Evolutionary conservation across 2,329 filamentous ascomycete species (phyloP), one percentile per base, ranked within the genome.

Genomic region (Pleoardoris graminearum): DNA sequence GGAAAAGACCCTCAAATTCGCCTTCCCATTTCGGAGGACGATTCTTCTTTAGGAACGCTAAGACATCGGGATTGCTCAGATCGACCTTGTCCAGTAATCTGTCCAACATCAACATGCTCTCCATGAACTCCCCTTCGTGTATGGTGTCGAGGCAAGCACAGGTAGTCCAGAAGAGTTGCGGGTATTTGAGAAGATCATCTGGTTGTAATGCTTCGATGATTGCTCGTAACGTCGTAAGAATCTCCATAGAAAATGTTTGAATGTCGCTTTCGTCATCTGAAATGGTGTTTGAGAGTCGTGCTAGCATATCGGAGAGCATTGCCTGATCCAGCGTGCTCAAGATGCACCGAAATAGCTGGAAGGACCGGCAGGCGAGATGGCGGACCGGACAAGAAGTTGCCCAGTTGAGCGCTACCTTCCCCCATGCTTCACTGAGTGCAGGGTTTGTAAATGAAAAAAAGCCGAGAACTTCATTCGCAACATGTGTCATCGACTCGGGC

Each of bases 261-360:
- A 97, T 96, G 74, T 97, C 93, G 49, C 76, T 84, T 66, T 96
- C 91, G 62, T 97, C 91, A 59, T 97, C 93, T 0, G 95, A 92
- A 64, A 99, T 94, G 0, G 94, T 99, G 71, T 97, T 99, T 1
- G 93, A 97, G 27, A 99, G 80, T 41, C 95, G 84, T 11, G 90
- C 92, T 19, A 99, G 84, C 91, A 99, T 99, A 66, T 99, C 94
- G 2, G 91, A 91, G 14, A 99, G 82, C 93, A 97, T 99, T 51
- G 86, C 82, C 61, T 95, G 91, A 67, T 99, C 93, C 19, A 97
- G 77, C 0, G 89, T 91, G 14, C 90, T 95, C 23, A 96, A 83
- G 49, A 97, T 92, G 69, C 93, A 97, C 27, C 94, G 84, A 76
- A 97, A 99, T 10, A 99, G 88, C 69, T 99, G 95, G 75, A 99